Conservation (phyloP, 106 monocot species). For the Allium fistulosum region DNA sequence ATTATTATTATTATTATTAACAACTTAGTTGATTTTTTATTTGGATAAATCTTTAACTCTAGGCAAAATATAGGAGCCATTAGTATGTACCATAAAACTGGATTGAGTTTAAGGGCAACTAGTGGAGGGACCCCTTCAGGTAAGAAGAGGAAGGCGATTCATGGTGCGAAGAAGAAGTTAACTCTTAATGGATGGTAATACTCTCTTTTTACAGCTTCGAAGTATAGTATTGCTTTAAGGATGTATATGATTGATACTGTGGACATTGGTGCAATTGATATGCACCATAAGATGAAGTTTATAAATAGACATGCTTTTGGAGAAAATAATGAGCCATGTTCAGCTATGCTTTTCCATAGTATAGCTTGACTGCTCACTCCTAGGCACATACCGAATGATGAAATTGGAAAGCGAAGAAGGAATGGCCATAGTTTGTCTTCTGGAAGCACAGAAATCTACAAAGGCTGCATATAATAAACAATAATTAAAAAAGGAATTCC, state of each 20-base stretch:
- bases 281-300: constrained; percentile 33
- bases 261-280: constrained; percentile 24
- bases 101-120: constrained; percentile 6
- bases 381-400: neutral
- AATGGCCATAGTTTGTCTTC: constrained; percentile 1
- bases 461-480: neutral
- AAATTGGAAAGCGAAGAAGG: neutral
- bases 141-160: constrained; percentile 46
- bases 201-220: no score
- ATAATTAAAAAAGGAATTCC: neutral
- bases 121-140: constrained; percentile 23
- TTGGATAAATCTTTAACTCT: constrained; percentile 55
- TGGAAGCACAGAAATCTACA: neutral
- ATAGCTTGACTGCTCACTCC: neutral
- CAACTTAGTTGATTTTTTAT: no score
- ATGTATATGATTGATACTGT: constrained; percentile 21
- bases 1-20: no score
- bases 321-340: constrained; percentile 2
- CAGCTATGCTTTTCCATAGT: neutral
- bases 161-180: constrained; percentile 67
- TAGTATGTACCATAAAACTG: constrained; percentile 23
- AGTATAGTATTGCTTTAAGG: no score
- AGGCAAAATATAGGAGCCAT: constrained; percentile 56
- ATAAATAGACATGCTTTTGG: constrained; percentile 16
- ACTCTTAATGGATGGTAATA: no score